phyloP scores from a whole-genome alignment of 169 alveolate species.

The Plasmodium inui region DNA sequence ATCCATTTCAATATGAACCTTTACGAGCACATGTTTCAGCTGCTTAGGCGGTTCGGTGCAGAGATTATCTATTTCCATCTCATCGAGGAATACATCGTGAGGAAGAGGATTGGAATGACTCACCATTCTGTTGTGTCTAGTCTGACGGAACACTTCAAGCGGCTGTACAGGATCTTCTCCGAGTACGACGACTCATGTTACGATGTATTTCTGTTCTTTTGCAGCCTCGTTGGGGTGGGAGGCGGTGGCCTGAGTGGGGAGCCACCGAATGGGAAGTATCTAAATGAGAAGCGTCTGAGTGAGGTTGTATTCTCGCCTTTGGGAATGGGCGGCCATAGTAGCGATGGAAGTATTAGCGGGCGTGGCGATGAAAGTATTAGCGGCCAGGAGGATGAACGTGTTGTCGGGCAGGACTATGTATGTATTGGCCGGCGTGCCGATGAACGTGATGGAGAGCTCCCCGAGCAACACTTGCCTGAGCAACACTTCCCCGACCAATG shows the following conservation, averaged over 20 bases:
- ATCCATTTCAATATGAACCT: constrained; percentile 20
- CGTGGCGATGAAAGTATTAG: too few species aligned
- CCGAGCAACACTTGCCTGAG: too few species aligned
- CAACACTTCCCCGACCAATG: neutral
- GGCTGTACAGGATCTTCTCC: constrained; percentile 20
- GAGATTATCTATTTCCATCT: constrained; percentile 37
- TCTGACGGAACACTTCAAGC: constrained; percentile 2
- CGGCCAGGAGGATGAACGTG: too few species aligned
- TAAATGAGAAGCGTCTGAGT: neutral
- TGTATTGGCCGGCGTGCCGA: too few species aligned
- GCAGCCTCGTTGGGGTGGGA: neutral
- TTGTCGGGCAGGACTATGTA: too few species aligned
- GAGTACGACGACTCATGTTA: constrained; percentile 34
- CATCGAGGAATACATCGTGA: constrained; percentile 28
- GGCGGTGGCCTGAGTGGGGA: neutral
- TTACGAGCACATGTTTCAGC: constrained; percentile 23
- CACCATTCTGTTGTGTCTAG: constrained; percentile 14
- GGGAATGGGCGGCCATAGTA: neutral
- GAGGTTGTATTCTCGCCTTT: neutral
- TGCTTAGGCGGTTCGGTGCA: constrained; percentile 2
- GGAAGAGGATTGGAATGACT: constrained; percentile 21
- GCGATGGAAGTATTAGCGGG: neutral
- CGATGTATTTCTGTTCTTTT: constrained; percentile 46
- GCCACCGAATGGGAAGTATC: neutral
- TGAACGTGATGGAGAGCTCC: too few species aligned